Percentiles rank a stretch among this genome's conserved stretches.
These are phyloP conservation scores for Xylaria venustula DNA, from an alignment of 495 filamentous ascomycete genomes.

Conservation along the genomic window DNA sequence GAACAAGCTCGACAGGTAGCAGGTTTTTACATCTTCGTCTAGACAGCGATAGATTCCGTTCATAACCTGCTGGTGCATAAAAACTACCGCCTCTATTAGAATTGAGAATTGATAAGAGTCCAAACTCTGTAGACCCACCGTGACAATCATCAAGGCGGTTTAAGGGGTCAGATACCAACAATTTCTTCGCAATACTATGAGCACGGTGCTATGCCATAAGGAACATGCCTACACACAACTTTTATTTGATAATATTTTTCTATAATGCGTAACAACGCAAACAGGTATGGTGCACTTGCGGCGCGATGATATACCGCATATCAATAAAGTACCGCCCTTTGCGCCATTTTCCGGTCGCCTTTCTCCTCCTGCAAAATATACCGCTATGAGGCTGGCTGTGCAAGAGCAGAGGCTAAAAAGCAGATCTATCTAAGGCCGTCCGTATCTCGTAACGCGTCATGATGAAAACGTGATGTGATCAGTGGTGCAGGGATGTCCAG, in stretches of 20 bases:
- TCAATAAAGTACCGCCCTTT: not conserved
- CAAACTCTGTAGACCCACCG: no score
- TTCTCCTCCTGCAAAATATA: not conserved
- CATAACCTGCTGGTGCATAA: no score
- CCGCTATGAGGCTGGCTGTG: not conserved
- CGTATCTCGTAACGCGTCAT: conserved; percentile 10
- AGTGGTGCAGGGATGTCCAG: not conserved
- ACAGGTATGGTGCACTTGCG: not conserved
- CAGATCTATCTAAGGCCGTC: conserved; percentile 13
- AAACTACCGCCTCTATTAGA: no score
- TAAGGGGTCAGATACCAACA: no score
- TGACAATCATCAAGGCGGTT: no score
- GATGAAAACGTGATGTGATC: not conserved
- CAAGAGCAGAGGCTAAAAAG: not conserved
- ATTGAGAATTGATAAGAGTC: no score
- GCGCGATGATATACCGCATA: not conserved
- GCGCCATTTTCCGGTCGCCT: not conserved
- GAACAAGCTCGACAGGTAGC: conserved; percentile 37
- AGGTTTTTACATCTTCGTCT: not conserved
- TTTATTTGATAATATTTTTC: not conserved
- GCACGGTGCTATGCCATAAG: not conserved
- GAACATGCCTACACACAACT: not conserved
- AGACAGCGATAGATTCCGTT: no score
- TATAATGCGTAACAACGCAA: not conserved
- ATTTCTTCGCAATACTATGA: not conserved